Conservation (phyloP, 441 rosid genomes). For the Breynia disticha region DNA sequence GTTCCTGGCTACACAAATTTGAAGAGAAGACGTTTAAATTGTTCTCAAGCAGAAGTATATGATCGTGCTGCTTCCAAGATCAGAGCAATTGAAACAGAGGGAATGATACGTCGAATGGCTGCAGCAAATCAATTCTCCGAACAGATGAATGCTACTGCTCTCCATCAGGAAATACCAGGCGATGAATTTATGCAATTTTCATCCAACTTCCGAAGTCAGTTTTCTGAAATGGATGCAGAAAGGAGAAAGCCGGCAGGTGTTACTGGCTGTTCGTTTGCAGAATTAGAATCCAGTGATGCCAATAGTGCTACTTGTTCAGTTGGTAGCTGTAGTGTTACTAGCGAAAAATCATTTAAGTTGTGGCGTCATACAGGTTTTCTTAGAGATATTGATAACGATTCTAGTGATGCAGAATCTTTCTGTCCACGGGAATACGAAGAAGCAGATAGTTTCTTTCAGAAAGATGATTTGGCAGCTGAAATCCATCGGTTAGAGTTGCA, state of each 20-base stretch:
- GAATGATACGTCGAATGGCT: slow-evolving; percentile 18
- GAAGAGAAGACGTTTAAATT: slow-evolving; percentile 29
- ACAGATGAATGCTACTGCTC: slow-evolving; percentile 27
- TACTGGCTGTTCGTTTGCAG: slow-evolving; percentile 23
- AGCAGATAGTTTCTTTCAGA: slow-evolving; percentile 11
- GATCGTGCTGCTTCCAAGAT: slow-evolving; percentile 22
- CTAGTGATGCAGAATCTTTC: slow-evolving; percentile 63
- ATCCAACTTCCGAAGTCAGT: slow-evolving; percentile 17
- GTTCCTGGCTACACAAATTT: slow-evolving; percentile 20
- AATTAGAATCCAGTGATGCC: slow-evolving; percentile 28
- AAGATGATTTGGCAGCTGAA: slow-evolving; percentile 25
- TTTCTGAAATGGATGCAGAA: slow-evolving; percentile 25
- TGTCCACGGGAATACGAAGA: slow-evolving; percentile 23
- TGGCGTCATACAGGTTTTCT: slow-evolving; percentile 7
- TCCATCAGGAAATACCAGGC: slow-evolving; percentile 21
- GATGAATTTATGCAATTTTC: slow-evolving; percentile 25
- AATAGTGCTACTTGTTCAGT: slow-evolving; percentile 46
- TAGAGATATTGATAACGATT: slow-evolving; percentile 28
- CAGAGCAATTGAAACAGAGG: slow-evolving; percentile 29
- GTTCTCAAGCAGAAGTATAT: slow-evolving; percentile 22
- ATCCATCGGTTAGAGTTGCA: slow-evolving; percentile 53
- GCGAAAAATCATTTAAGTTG: slow-evolving; percentile 23
- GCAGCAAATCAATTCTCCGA: slow-evolving; percentile 18
- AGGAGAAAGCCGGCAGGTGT: slow-evolving; percentile 27
- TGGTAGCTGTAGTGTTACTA: slow-evolving; percentile 66